Conservation (phyloP, 228 moss, liverwort and hornwort genomes). For the Sphagnum fallax region DNA sequence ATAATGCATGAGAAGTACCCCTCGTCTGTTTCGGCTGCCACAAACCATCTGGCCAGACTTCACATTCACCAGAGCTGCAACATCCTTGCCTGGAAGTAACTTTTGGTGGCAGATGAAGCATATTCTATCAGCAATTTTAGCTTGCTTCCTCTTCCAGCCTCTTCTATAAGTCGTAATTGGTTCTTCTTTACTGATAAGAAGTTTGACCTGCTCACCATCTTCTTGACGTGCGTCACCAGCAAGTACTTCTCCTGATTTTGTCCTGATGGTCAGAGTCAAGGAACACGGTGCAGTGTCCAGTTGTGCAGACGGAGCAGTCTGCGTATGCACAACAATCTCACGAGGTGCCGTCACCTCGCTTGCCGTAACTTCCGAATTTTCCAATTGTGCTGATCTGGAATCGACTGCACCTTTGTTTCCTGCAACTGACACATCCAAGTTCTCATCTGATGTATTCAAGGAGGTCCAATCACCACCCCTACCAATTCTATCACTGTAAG, state of each 20-base stretch:
- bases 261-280: constrained; percentile 55
- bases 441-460: constrained; percentile 30
- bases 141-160: constrained; percentile 76
- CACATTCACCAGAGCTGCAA: constrained; percentile 85
- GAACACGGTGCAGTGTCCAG: constrained; percentile 33
- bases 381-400: constrained; percentile 16
- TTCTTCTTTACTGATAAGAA: constrained; percentile 32
- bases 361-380: constrained; percentile 16
- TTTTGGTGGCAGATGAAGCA: constrained; percentile 97
- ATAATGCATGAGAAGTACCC: constrained; percentile 34
- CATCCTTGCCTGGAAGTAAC: constrained; percentile 72
- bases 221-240: constrained; percentile 31
- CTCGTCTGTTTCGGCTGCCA: constrained; percentile 88
- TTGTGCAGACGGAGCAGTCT: constrained; percentile 17
- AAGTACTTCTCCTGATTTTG: constrained; percentile 36
- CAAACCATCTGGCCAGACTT: constrained; percentile 98
- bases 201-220: constrained; percentile 42
- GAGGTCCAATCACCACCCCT: constrained; percentile 92
- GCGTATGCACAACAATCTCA: constrained; percentile 42
- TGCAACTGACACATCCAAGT: constrained; percentile 22
- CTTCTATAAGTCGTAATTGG: constrained; percentile 43
- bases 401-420: constrained; percentile 22
- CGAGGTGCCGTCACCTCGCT: constrained; percentile 33
- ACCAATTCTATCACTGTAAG: constrained; percentile 94
- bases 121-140: constrained; percentile 59